phyloP scores from a whole-genome alignment of 805 yeast species.

The Grigorovia yakushimaensis region DNA sequence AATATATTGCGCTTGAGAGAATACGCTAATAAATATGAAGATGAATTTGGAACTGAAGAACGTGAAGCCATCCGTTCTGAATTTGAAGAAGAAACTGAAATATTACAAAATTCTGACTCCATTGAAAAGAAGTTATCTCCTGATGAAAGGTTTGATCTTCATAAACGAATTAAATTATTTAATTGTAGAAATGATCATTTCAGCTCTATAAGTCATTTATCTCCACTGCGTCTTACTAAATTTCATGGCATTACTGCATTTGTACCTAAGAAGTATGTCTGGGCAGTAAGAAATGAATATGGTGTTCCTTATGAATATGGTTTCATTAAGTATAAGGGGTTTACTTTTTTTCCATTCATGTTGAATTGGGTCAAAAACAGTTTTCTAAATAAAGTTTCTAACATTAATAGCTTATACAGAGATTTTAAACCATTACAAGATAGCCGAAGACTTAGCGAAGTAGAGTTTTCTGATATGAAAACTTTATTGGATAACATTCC shows the following conservation, averaged over 20 bases:
- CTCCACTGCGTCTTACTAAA: conserved; percentile 41
- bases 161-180: conserved; percentile 29
- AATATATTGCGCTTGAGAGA: conserved; percentile 6
- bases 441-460: conserved; percentile 9
- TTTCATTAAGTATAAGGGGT: conserved; percentile 30
- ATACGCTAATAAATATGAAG: conserved; percentile 7
- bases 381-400: conserved; percentile 12
- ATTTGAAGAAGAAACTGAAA: conserved; percentile 6
- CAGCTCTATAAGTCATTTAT: conserved; percentile 36
- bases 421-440: conserved; percentile 7
- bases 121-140: conserved; percentile 16
- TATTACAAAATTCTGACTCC: background rate
- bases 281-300: conserved; percentile 42
- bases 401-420: conserved; percentile 9
- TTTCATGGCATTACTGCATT: conserved; percentile 53
- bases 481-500: conserved; percentile 14
- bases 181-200: conserved; percentile 58
- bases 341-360: conserved; percentile 42
- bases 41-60: conserved; percentile 6
- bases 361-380: conserved; percentile 41
- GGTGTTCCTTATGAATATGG: conserved; percentile 28
- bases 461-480: conserved; percentile 13
- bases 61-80: conserved; percentile 8
- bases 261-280: conserved; percentile 40
- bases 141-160: conserved; percentile 29